These are phyloP conservation scores for Pulveroboletus sp. DNA, from an alignment of 768 basidiomycete species.

Conservation along the genomic window DNA sequence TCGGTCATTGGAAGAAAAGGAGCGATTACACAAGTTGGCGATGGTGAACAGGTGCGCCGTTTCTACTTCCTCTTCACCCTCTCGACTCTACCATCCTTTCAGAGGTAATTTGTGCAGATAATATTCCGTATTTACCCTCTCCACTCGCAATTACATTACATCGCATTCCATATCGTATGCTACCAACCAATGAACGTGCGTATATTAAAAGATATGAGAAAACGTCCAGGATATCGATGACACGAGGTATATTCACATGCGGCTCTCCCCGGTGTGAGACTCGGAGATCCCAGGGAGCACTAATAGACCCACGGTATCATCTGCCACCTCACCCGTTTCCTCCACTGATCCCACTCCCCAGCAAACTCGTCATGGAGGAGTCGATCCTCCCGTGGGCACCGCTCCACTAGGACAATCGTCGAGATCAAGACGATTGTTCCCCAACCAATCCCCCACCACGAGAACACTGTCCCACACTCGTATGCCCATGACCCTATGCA, in stretches of 20 bases:
- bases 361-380: constrained; percentile 4
- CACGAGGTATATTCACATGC: background rate
- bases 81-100: background rate
- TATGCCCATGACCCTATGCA: constrained; percentile 13
- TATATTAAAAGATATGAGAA: too few relatives aligned
- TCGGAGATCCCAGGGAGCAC: background rate
- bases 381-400: constrained; percentile 9
- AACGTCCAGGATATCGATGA: too few relatives aligned
- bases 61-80: too few relatives aligned
- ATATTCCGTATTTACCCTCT: background rate
- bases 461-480: constrained; percentile 4
- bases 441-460: constrained; percentile 11
- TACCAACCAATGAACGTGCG: too few relatives aligned
- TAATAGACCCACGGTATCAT: constrained; percentile 14
- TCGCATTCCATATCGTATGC: too few relatives aligned
- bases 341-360: constrained; percentile 15
- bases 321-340: constrained; percentile 5
- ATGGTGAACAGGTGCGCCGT: constrained; percentile 68
- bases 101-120: constrained; percentile 25
- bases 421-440: background rate
- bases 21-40: constrained; percentile 61
- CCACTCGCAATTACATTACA: too few relatives aligned
- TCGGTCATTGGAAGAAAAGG: constrained; percentile 58
- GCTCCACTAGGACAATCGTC: background rate
- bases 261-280: too few relatives aligned